phyloP scores from a whole-genome alignment of 2,329 filamentous ascomycete genomes.

The Blastomyces emzantsi region DNA sequence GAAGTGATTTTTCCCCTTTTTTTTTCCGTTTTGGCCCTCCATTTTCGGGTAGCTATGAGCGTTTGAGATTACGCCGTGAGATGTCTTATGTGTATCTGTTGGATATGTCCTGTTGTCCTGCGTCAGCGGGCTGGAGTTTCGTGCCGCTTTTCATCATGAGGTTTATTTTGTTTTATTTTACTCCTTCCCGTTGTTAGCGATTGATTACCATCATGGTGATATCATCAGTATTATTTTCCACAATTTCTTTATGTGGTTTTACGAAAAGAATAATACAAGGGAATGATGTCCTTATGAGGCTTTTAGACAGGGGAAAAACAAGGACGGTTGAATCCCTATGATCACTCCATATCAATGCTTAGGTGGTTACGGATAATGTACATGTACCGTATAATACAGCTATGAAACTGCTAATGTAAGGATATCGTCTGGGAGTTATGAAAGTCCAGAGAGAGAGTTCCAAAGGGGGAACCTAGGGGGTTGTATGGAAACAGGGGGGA shows the following conservation, averaged over 20 bases:
- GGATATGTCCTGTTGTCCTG: not conserved
- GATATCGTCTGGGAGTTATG: not conserved
- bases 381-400: not conserved
- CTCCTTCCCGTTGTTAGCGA: not conserved
- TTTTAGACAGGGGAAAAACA: not conserved
- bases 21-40: not conserved
- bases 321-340: not conserved
- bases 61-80: not conserved
- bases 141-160: not conserved
- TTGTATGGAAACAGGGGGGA: no score
- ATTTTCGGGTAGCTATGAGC: not conserved
- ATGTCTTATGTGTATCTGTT: not conserved
- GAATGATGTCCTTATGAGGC: not conserved
- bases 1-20: not conserved
- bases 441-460: not conserved
- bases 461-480: not conserved
- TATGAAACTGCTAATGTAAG: not conserved
- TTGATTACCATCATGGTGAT: not conserved
- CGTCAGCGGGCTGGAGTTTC: not conserved
- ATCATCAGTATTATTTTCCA: not conserved
- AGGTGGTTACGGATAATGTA: not conserved
- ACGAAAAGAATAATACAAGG: not conserved
- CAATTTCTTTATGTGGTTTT: not conserved
- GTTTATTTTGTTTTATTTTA: not conserved
- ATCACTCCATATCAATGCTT: not conserved